Base-by-base conservation (phyloP, 2,329 filamentous ascomycete species). In the Aspergillus niger region DNA sequence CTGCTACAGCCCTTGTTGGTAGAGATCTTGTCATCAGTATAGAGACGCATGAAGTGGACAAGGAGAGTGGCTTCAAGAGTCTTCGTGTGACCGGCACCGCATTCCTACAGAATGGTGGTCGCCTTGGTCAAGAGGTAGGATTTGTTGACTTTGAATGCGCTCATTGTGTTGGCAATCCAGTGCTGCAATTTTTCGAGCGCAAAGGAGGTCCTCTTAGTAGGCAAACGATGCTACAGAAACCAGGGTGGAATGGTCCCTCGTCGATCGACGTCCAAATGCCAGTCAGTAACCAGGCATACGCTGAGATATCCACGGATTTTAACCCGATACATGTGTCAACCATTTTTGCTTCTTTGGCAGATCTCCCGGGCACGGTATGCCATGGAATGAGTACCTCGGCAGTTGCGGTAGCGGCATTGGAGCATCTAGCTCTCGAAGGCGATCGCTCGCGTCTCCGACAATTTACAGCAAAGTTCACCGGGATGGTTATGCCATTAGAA, bases 341-440 rank as follows among this genome's bases (percentile, higher is more conserved):
- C 55, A 90, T 97, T 53, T 98, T 98, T 79, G 90, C 94, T n/a
- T 91, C 86, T 77, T 97, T 97, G 71, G 94, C 94, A 72, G 92
- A 92, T 75, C 84, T 98, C 10, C 92, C 92, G 2, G 94, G 94
- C 48, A 97, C 94, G 32, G 97, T 98, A 71, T 97, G 93, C 0
- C 94, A 98, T 74, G 94, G 94, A 74, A 98, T 98, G 94, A 97
- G 96, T 83, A 95, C 93, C 0, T 97, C 93, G 76, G 94, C 94
- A 62, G 90, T 94, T 41, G 92, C 97, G 87, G 94, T 71, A 93
- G 91, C 74, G 81, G 97, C 58, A 90, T 97, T 17, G 92, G 97
- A 83, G 97, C 91, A 0, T 96, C 92, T 94, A 91, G 93, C 61
- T 91, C 92, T 1, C 91, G 97, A 97, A 82, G 93, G 62, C 2